Base-by-base conservation (phyloP, 805 yeast genomes). In the Komagataella pseudopastoris region DNA sequence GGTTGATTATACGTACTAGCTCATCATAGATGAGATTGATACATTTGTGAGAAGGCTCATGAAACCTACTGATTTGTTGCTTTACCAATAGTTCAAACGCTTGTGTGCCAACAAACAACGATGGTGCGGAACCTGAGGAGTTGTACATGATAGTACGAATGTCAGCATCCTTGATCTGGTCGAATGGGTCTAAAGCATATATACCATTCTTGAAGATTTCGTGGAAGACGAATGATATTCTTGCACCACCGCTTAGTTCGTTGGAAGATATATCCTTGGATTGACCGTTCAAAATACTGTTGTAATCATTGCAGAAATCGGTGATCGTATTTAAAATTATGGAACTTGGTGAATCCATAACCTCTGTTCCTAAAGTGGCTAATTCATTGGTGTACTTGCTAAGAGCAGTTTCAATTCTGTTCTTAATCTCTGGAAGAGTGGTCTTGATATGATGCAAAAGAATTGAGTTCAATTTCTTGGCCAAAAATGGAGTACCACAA, bases 401-500 rank as follows among this genome's bases (percentile, higher is more conserved):
- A 62, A 90, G 72, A 4, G 96, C 86, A 52, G 81, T 77, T 67
- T 88, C 95, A 60, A 90, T 86, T 67, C 91, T 83, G 67, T 85
- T 77, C 69, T 89, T 93, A 60, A 93, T 93, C 58, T 93, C 98
- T 16, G 99, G 99, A 63, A 85, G 71, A 6, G 89, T 85, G 51
- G 83, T 80, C 66, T 85, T 82, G 67, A 93, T 93, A 69, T 93
- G 99, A 63, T 83, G 88, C 69, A 88, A 75, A 60, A 93, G 76
- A 59, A 93, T 88, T 46, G 85, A 81, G 68, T 88, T 93, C 63
- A 93, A 78, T 68, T 89, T 88, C 65, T 88, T 86, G 50, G 98
- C 96, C 63, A 93, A 74, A 67, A 85, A 93, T 45, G 97, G 97
- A n/a, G 99, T 93, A 67, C 99, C 99, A 69, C 99, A 93, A 71